Percentiles rank a stretch among this genome's conserved stretches.
Evolutionary conservation across 331 rosid species (phyloP).

Genomic region (Quercus lobata): DNA sequence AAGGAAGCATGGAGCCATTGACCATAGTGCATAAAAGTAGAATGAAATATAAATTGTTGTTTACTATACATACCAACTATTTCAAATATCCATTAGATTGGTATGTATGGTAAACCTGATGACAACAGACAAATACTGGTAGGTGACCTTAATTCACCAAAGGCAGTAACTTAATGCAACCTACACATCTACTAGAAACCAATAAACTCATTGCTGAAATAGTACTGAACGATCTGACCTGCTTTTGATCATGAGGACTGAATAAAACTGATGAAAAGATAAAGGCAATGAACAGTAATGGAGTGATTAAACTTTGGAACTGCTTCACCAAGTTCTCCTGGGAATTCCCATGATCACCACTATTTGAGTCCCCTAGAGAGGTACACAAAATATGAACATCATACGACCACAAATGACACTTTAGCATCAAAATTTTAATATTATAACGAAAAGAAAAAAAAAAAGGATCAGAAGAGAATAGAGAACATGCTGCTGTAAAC

Average conservation of each 20-base stretch:
- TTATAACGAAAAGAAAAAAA: background rate
- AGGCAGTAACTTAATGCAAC: background rate
- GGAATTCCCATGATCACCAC: constrained; percentile 31
- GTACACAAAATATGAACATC: background rate
- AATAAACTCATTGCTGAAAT: background rate
- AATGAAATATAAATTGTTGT: background rate
- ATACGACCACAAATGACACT: background rate
- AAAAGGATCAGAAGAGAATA: background rate
- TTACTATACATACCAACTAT: background rate
- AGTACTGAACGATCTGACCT: constrained; percentile 20
- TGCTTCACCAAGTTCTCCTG: constrained; percentile 33
- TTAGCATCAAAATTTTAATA: background rate
- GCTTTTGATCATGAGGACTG: constrained; percentile 31
- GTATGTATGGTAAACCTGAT: too few relatives aligned
- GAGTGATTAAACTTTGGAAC: constrained; percentile 23
- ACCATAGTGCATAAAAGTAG: background rate
- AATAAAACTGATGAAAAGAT: constrained; percentile 29
- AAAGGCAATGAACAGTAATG: constrained; percentile 33
- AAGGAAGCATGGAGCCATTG: background rate
- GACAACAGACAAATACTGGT: too few relatives aligned
- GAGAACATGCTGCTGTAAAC: background rate
- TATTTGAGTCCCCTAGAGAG: constrained; percentile 26
- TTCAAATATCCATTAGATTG: background rate
- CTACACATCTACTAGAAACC: background rate
- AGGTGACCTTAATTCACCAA: background rate